Base-by-base conservation (phyloP, 768 basidiomycete species). In the Auricularia cornea region DNA sequence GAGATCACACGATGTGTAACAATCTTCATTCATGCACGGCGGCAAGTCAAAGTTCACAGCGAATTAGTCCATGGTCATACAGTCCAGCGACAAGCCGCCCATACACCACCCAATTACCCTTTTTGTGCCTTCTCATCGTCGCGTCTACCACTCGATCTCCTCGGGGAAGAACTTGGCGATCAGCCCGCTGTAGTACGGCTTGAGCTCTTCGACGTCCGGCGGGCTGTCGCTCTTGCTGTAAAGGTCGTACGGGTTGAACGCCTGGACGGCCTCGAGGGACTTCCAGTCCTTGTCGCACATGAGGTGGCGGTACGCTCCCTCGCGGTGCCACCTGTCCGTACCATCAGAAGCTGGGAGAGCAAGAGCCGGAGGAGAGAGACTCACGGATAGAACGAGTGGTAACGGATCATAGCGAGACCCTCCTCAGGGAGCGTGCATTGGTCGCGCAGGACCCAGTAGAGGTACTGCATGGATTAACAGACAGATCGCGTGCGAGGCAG, bases 231-330 rank as follows among this genome's bases (percentile, higher is more conserved):
- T 84, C 76, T 96, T 96, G 80, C 87, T 89, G 79, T 97, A 97
- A 6, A 97, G 83, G 71, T 95, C 94, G 74, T 95, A 96, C 0
- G 94, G 93, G 75, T 95, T 96, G 83, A 96, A 96, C 0, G 87
- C 88, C 54, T 83, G 81, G 31, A 92, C 92, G 18, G 92, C 92
- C 44, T 80, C 83, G 33, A 92, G 83, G 23, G 83, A 79, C 61
- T 76, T 76, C 63, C 74, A 67, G 72, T 92, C 90, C n/a, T 86
- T 84, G 20, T 87, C 87, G 72, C 86, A 86, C 66, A 84, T 87
- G 57, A 96, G 83, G 70, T 94, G 88, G 26, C 73, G 72, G 77
- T 96, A 96, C 0, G 93, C 94, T 62, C 82, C 82, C 71, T 94
- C 94, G 51, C 93, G 83, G 74, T 96, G 94, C 93, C 92, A 94